Base-by-base conservation (phyloP, 257 asterid species). In the Paraleonurus japonicus region DNA sequence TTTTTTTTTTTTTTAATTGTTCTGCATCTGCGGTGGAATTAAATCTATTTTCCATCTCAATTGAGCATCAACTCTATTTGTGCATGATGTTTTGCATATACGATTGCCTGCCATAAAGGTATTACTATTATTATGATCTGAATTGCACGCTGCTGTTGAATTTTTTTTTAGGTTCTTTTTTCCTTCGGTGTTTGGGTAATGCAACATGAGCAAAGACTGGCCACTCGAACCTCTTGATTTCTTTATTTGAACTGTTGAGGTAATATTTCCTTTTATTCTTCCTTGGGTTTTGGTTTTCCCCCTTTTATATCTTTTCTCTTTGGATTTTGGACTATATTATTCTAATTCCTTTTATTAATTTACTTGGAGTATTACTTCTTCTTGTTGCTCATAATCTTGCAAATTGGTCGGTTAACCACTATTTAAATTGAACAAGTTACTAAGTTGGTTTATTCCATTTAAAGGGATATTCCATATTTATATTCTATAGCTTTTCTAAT, bases 201-300 rank as follows among this genome's bases (percentile, higher is more conserved):
- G 80, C 71, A 80, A 48, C 73, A 90, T 90, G 97, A 90, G 83
- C 84, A 88, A 81, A 80, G 89, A 81, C 71, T 81, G 77, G 85
- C 88, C 94, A 23, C 96, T 96, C 19, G 97, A 90, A 88, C 94
- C 97, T 20, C 90, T 90, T 76, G 94, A 90, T 88, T 90, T 90
- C 86, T 90, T 90, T 65, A 88, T 90, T 66, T 90, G 97, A 96
- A 90, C 97, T 66, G 92, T 88, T 80, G 96, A 88, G 96, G 97
- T 90, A 84, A 35, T 59, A 70, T n/a, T n/a, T n/a, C n/a, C n/a
- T n/a, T n/a, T n/a, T 19, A 0, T 13, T 54, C 28, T 28, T 72
- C 57, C 1, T 64, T 43, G 67, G 67, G 48, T 70, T 77, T 61
- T 16, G 50, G 33, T 53, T 37, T 39, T 5, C 13, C 7, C 22